Conservation (phyloP, 2,329 filamentous ascomycete genomes). For the Catunica adiposa region DNA sequence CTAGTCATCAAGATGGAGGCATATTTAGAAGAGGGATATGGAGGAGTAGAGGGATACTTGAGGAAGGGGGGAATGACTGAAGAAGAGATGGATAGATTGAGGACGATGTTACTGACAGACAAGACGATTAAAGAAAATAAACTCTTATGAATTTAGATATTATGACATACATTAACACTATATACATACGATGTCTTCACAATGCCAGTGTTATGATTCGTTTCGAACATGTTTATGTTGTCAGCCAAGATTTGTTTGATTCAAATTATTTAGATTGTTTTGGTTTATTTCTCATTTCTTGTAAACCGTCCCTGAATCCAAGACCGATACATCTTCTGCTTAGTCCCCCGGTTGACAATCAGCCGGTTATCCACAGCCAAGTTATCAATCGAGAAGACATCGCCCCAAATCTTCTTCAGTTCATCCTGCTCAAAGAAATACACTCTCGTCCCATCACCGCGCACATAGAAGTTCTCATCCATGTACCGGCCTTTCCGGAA, state of each 20-base stretch:
- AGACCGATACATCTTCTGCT: constrained; percentile 96
- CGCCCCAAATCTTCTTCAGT: constrained; percentile 62
- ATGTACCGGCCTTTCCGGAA: constrained; percentile 93
- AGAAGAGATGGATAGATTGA: constrained; percentile 26
- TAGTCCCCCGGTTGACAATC: constrained; percentile 77
- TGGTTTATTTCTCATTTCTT: constrained; percentile 36
- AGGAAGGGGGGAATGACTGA: constrained; percentile 40
- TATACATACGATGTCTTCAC: not conserved
- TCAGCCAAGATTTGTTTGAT: not conserved
- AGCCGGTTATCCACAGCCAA: constrained; percentile 75
- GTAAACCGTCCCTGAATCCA: constrained; percentile 79
- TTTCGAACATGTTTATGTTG: constrained; percentile 13
- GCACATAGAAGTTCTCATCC: constrained; percentile 92
- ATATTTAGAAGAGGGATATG: constrained; percentile 46
- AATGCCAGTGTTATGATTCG: not conserved
- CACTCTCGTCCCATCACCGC: constrained; percentile 86
- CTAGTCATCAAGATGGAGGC: constrained; percentile 43
- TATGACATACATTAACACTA: not conserved
- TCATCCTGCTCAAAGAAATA: constrained; percentile 93
- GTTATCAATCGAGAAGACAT: constrained; percentile 39
- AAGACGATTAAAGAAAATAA: too few species aligned
- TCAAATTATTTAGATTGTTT: not conserved
- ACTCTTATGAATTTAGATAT: not conserved
- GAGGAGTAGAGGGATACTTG: constrained; percentile 51
- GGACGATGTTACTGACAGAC: constrained; percentile 23